Conservation (phyloP, 371 early-diverging fungal species). For the Apophysomyces elegans region DNA sequence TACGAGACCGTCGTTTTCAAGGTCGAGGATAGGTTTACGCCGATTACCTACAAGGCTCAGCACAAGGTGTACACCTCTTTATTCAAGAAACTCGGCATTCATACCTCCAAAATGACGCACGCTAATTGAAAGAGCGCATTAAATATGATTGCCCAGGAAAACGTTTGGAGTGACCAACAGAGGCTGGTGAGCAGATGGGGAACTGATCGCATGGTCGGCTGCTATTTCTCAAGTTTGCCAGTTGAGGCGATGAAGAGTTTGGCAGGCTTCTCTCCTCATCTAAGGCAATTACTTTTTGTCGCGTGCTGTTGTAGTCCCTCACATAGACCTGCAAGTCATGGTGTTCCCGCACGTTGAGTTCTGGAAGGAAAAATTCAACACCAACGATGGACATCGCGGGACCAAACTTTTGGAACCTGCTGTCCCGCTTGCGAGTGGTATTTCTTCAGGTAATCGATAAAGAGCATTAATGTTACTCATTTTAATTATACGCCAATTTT, state of each 20-base stretch:
- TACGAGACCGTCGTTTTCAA: not conserved
- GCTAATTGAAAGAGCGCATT: conserved; percentile 14
- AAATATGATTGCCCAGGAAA: conserved; percentile 17
- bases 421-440: conserved; percentile 4
- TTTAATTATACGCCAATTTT: too few relatives aligned
- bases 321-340: not conserved
- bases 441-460: too few relatives aligned
- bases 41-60: not conserved
- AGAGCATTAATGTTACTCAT: too few relatives aligned
- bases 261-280: conserved; percentile 9
- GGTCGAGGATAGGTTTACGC: not conserved
- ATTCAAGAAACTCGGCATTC: conserved; percentile 8
- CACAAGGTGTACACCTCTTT: not conserved
- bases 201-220: conserved; percentile 17
- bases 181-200: conserved; percentile 13
- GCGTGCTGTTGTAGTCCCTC: not conserved
- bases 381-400: conserved; percentile 3
- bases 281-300: conserved; percentile 11
- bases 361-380: conserved; percentile 12
- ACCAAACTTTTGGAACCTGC: conserved; percentile 14
- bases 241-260: conserved; percentile 14
- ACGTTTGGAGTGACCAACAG: conserved; percentile 11
- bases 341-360: conserved; percentile 15
- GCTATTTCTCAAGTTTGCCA: conserved; percentile 13
- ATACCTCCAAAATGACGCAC: conserved; percentile 13